These are phyloP conservation scores for Starmera quercuum DNA, from an alignment of 805 yeast genomes.

Conservation along the genomic window DNA sequence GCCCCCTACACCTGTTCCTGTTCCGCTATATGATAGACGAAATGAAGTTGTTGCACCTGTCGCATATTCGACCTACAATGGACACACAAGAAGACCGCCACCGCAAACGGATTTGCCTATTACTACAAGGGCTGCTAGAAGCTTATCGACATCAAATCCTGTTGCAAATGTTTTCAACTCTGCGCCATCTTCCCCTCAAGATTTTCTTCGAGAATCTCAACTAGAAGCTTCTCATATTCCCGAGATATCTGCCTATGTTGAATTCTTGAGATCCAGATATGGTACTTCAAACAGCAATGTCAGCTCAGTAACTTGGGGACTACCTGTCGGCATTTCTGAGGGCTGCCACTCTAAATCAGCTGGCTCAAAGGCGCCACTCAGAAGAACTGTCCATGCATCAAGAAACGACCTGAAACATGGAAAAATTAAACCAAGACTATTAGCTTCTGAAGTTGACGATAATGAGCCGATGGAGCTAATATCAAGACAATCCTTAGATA, in stretches of 20 bases:
- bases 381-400: conserved; percentile 6
- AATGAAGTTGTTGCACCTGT: conserved; percentile 28
- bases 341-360: conserved; percentile 23
- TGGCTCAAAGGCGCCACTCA: conserved; percentile 7
- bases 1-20: conserved; percentile 3
- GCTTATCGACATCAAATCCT: conserved; percentile 23
- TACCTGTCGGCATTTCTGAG: conserved; percentile 50
- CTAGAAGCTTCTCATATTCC: conserved; percentile 30
- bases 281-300: conserved; percentile 43
- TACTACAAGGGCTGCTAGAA: conserved; percentile 28
- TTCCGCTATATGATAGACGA: conserved; percentile 29
- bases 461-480: conserved; percentile 28
- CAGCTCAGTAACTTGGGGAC: conserved; percentile 38
- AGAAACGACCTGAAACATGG: conserved; percentile 50
- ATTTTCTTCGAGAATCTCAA: not conserved
- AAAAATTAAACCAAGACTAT: conserved; percentile 51
- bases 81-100: conserved; percentile 27
- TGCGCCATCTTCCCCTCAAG: conserved; percentile 6
- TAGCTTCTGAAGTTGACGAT: conserved; percentile 73
- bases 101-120: conserved; percentile 25
- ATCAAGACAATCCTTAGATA: not conserved
- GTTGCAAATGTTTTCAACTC: conserved; percentile 7
- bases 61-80: conserved; percentile 11
- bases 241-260: conserved; percentile 42
- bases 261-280: conserved; percentile 31